Base-by-base conservation (phyloP, 108 stramenopile genomes). In the Chaetoceros muelleri region DNA sequence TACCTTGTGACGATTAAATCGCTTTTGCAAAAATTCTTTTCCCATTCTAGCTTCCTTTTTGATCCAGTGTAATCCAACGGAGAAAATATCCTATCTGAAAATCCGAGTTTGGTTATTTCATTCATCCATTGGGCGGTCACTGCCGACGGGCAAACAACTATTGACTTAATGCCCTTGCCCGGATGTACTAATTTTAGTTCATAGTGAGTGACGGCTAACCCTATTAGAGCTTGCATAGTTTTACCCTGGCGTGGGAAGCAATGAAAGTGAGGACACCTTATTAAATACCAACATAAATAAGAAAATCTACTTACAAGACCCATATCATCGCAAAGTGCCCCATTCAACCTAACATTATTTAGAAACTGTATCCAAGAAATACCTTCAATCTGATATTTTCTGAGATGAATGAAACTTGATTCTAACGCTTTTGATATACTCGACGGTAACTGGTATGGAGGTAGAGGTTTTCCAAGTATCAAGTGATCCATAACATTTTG, bases 261-360 rank as follows among this genome's bases (percentile, higher is more conserved):
- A 51, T 26, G 10, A 40, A n/a, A n/a, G n/a, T n/a, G n/a, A n/a
- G n/a, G n/a, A n/a, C n/a, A n/a, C n/a, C n/a, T n/a, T n/a, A n/a
- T n/a, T n/a, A n/a, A n/a, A n/a, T n/a, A n/a, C n/a, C n/a, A n/a
- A n/a, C n/a, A n/a, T n/a, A n/a, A n/a, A n/a, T n/a, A n/a, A n/a
- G n/a, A n/a, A n/a, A n/a, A n/a, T n/a, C n/a, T n/a, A n/a, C n/a
- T n/a, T 19, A 20, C 85, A 16, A 76, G 68, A 45, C 93, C 88
- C 94, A 95, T 95, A 24, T 85, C 82, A 55, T 95, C 94, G 45
- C 84, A 83, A 3, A 95, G 71, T 1, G 86, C 86, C 0, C 90
- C 94, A 55, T 79, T 83, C 1, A 91, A 65, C 23, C 74, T 67
- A 20, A 87, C 75, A 24, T 65, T 65, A n/a, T 75, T 70, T n/a